Evolutionary conservation across 768 basidiomycete species (phyloP), one percentile per base, ranked within the genome.

Genomic region (Lyophyllum semitale): DNA sequence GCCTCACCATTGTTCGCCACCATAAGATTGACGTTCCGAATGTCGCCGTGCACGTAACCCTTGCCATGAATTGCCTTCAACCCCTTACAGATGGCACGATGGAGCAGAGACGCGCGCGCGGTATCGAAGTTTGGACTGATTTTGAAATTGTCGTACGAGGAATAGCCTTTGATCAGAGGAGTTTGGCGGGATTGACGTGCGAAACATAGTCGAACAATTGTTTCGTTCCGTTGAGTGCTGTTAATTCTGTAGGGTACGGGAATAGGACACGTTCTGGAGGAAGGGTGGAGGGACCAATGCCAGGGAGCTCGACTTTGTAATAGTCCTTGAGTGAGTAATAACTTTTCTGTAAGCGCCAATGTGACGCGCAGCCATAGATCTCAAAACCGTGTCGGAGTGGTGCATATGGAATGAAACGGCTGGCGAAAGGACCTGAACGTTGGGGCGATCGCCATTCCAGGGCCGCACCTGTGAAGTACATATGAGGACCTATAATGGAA

Each of bases 1-100:
- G 20, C 25, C 15, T 47, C 42, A 22, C 43, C 38, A 22, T 50
- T 25, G 29, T 25, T 59, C 17, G 20, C 33, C 12, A 69, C 66
- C 56, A 69, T 57, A 23, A 71, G 26, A 50, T 69, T 71, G 12
- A 50, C 42, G 29, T 62, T 50, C 32, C 64, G 62, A 18, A 71
- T 26, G 51, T 71, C 67, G 17, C 70, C 65, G 27, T 71, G 70
- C 18, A 69, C 68, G 37, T 53, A 62, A 30, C 63, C 57, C 2
- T 2, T 27, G 20, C 37, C 27, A 46, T 58, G 59, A 61, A 48
- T 26, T 18, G 4, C 12, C 1, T 12, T 8, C 55, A 25, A n/a
- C 17, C 20, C 7, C 7, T 9, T 8, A 17, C 4, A n/a, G 12
- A 58, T 43, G 32, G 20, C 9, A n/a, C 30, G n/a, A 27, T 22